Conservation (phyloP, 2,329 filamentous ascomycete genomes). For the Berkeleyomyces basicola region DNA sequence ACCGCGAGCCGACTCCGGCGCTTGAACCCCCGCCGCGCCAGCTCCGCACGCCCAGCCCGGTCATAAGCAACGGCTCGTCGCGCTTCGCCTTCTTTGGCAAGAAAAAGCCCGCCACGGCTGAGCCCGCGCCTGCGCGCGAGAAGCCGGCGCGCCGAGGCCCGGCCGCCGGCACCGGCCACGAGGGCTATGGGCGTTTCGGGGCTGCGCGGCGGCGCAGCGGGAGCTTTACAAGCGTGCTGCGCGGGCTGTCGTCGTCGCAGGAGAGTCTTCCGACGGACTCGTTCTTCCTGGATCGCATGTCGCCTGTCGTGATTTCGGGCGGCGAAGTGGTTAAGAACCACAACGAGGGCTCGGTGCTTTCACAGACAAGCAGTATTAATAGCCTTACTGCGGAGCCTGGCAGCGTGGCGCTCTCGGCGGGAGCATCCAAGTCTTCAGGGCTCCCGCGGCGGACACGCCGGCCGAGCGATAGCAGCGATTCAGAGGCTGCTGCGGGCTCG, state of each 20-base stretch:
- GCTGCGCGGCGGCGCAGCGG: slow-evolving; percentile 45
- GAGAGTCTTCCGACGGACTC: slow-evolving; percentile 37
- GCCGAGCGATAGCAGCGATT: slow-evolving; percentile 41
- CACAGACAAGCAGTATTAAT: slow-evolving; percentile 33
- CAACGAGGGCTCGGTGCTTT: slow-evolving; percentile 30
- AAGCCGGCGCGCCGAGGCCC: slow-evolving; percentile 56
- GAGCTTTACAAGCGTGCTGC: slow-evolving; percentile 32
- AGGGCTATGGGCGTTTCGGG: slow-evolving; percentile 59
- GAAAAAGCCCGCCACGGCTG: slow-evolving; percentile 32
- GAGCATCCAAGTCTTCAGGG: slow-evolving; percentile 32
- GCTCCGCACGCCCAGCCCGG: slow-evolving; percentile 35
- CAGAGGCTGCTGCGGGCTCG: slow-evolving; percentile 30
- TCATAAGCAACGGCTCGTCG: slow-evolving; percentile 34
- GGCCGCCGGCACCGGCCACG: slow-evolving; percentile 82
- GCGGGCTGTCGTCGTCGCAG: slow-evolving; percentile 31
- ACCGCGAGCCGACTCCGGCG: neutral
- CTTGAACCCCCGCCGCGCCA: slow-evolving; percentile 17
- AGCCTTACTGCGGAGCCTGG: slow-evolving; percentile 31
- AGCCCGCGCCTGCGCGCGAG: slow-evolving; percentile 36
- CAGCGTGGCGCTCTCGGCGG: slow-evolving; percentile 26
- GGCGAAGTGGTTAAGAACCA: slow-evolving; percentile 45
- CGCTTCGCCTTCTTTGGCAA: slow-evolving; percentile 67
- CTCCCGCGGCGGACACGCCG: slow-evolving; percentile 28
- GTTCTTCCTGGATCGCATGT: slow-evolving; percentile 45
- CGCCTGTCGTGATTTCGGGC: slow-evolving; percentile 49